Evolutionary conservation across 805 yeast species (phyloP).

Genomic region (Scheffersomyces ergatensis): DNA sequence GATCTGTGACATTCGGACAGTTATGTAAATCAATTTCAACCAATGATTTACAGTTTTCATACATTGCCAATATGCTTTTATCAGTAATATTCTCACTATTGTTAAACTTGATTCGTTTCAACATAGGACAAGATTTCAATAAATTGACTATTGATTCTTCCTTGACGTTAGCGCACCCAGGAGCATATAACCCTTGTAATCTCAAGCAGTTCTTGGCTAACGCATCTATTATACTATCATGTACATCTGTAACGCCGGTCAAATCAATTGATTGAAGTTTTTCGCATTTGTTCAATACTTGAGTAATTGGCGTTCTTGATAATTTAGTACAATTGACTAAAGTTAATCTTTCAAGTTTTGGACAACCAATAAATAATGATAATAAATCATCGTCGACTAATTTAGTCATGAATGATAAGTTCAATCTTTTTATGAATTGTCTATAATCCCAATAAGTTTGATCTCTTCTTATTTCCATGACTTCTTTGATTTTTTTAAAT

Average conservation of each 20-base stretch:
- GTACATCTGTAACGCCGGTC: conserved; percentile 65
- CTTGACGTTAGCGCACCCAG: conserved; percentile 73
- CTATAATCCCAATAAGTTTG: conserved; percentile 66
- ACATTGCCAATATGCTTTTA: conserved; percentile 55
- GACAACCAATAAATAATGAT: conserved; percentile 61
- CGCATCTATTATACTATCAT: conserved; percentile 66
- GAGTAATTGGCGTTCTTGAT: conserved; percentile 57
- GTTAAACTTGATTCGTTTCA: conserved; percentile 80
- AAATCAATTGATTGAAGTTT: conserved; percentile 82
- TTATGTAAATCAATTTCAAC: conserved; percentile 90
- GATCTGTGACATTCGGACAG: conserved; percentile 71
- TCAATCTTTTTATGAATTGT: conserved; percentile 71
- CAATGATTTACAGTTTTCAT: conserved; percentile 69
- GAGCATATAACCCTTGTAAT: conserved; percentile 87
- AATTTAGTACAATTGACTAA: conserved; percentile 75
- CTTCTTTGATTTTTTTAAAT: conserved; percentile 51
- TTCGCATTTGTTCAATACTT: conserved; percentile 61
- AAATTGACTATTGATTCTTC: conserved; percentile 61
- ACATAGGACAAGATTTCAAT: conserved; percentile 62
- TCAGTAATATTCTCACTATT: conserved; percentile 69
- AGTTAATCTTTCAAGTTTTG: conserved; percentile 79
- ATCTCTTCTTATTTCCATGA: conserved; percentile 48
- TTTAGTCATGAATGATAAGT: conserved; percentile 71
- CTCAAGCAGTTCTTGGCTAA: conserved; percentile 71
- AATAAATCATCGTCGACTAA: conserved; percentile 65